Evolutionary conservation across 257 asterid species (phyloP), one percentile per base, ranked within the genome.

Genomic region (Solanum bulbocastanum): DNA sequence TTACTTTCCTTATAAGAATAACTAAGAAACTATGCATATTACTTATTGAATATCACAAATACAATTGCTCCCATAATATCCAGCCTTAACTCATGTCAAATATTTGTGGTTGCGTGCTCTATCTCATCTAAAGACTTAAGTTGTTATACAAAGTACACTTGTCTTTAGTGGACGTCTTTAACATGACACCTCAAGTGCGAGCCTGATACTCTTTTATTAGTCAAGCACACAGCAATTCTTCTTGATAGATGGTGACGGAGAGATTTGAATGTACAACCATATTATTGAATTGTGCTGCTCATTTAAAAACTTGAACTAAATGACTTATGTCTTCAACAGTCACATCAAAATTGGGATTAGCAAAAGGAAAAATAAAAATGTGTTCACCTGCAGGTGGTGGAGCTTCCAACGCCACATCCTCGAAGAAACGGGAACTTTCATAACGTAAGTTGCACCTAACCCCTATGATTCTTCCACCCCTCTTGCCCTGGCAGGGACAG

Each of bases 371-470:
- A 22, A 83, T 9, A 13, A 32, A 36, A 11, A 46, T 32, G 10
- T 33, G 8, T 32, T 73, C 18, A 36, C 83, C 72, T 32, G 88
- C 46, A 8, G 85, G 83, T 25, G 76, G 86, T 1, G 66, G 62
- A 42, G 76, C 16, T 37, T 76, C 22, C 13, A 60, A 25, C 25
- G 32, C 10, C 25, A 73, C 10, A 1, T 30, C 81, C 0, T 4
- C 27, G 22, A 52, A 87, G 83, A 87, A 87, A 33, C 56, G 87
- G 46, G 15, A 33, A 2, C 8, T 23, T 56, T 90, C 90, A 16
- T 84, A 87, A 44, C 89, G 84, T 12, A 87, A 56, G 44, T 79
- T 52, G 78, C 92, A 90, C 83, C 89, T 90, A 1, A 62, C 6
- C 16, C 42, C n/a, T 4, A 87, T 3, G 16, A 88, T 82, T 33